phyloP scores from a whole-genome alignment of 805 yeast genomes.

The Ogataea pilisensis region DNA sequence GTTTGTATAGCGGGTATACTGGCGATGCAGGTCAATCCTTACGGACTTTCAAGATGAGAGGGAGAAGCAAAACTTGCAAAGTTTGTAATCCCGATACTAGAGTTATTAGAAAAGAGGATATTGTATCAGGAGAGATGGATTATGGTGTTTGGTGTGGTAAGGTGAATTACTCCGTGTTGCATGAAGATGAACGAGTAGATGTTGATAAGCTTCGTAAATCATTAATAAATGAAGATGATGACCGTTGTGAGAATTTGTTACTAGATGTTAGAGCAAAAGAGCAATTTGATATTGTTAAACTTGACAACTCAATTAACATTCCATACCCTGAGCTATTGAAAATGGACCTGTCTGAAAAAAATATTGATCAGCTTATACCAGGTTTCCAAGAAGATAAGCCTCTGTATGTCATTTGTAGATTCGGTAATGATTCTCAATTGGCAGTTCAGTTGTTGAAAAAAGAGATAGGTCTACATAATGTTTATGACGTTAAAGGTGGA shows the following conservation, averaged over 20 bases:
- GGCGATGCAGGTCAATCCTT: constrained; percentile 54
- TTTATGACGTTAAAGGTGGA: constrained; percentile 77
- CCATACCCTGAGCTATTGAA: constrained; percentile 51
- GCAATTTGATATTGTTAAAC: constrained; percentile 64
- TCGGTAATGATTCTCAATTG: constrained; percentile 86
- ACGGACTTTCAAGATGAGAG: constrained; percentile 77
- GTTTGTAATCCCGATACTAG: constrained; percentile 57
- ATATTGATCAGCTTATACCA: constrained; percentile 10
- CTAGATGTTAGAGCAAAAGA: constrained; percentile 77
- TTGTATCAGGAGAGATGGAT: constrained; percentile 47
- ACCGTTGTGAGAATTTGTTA: constrained; percentile 32
- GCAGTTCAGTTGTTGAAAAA: constrained; percentile 59
- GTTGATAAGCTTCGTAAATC: constrained; percentile 32
- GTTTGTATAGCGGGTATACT: constrained; percentile 58
- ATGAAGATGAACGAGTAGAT: constrained; percentile 42
- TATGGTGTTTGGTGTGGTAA: constrained; percentile 77
- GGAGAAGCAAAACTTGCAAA: constrained; percentile 52
- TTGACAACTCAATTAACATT: constrained; percentile 58
- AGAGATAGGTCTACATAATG: constrained; percentile 44
- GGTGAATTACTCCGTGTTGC: constrained; percentile 41
- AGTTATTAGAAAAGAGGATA: constrained; percentile 41
- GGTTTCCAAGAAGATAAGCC: constrained; percentile 8
- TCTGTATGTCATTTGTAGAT: constrained; percentile 70
- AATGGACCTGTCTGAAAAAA: constrained; percentile 12
- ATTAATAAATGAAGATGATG: constrained; percentile 9